These are phyloP conservation scores for Lactarius indigo DNA, from an alignment of 768 basidiomycete species.

Conservation along the genomic window DNA sequence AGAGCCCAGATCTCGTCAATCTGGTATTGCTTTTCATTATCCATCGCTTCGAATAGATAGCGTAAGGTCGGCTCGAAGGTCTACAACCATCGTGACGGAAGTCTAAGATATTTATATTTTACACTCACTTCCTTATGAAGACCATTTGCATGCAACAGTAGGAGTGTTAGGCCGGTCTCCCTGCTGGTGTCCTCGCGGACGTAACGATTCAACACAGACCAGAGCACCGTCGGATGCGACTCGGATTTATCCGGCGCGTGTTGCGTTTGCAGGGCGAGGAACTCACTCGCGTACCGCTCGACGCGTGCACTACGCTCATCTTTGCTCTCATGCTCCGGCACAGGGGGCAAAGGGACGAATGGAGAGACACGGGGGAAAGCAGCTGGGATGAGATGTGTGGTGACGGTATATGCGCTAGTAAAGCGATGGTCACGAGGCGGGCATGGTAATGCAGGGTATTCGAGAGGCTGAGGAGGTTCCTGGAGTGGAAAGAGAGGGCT, in stretches of 20 bases:
- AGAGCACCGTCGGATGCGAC: conserved; percentile 41
- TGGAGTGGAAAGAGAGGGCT: conserved; percentile 3
- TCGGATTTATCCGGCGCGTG: conserved; percentile 25
- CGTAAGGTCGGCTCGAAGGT: conserved; percentile 73
- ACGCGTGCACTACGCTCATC: conserved; percentile 28
- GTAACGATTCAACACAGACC: conserved; percentile 74
- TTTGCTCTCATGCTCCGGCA: conserved; percentile 37
- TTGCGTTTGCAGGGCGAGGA: conserved; percentile 7
- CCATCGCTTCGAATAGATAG: conserved; percentile 45
- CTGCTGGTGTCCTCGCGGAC: conserved; percentile 37
- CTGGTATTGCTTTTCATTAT: conserved; percentile 31
- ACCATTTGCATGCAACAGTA: conserved; percentile 83
- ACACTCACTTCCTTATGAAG: conserved; percentile 78
- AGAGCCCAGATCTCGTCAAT: conserved; percentile 78
- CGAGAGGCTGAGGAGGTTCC: conserved; percentile 32
- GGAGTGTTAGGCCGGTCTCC: conserved; percentile 55
- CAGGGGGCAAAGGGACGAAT: conserved; percentile 37
- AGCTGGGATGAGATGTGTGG: conserved; percentile 55
- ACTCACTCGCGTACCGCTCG: neutral
- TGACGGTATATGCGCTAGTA: conserved; percentile 36
- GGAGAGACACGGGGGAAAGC: conserved; percentile 48
- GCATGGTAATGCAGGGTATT: conserved; percentile 36
- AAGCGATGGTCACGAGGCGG: conserved; percentile 27
- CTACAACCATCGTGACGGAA: conserved; percentile 36
- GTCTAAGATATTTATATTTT: neutral